phyloP scores from a whole-genome alignment of 192 early-diverging fungal species.

The Rhizophagus sp. region DNA sequence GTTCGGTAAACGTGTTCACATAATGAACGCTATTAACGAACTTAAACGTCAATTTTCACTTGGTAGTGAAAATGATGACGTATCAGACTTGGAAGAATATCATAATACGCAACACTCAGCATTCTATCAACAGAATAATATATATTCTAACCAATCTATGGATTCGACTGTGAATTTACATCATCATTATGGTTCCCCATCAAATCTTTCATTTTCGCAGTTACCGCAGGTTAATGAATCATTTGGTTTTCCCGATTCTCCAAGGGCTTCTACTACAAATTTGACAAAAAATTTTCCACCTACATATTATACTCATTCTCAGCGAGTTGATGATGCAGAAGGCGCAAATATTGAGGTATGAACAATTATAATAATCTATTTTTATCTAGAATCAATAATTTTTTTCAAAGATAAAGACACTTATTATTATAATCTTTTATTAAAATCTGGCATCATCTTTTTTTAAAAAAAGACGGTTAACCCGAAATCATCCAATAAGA shows the following conservation, averaged over 20 bases:
- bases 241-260: background rate
- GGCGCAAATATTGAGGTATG: background rate
- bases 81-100: background rate
- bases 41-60: slow-evolving; percentile 37
- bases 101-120: too few relatives aligned
- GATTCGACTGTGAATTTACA: background rate
- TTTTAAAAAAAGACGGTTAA: background rate
- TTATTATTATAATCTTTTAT: too few relatives aligned
- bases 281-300: background rate
- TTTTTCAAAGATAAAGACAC: too few relatives aligned
- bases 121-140: background rate
- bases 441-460: too few relatives aligned
- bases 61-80: background rate
- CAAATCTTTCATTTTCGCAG: background rate
- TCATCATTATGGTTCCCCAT: background rate
- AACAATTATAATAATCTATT: background rate
- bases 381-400: background rate
- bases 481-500: background rate
- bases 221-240: background rate
- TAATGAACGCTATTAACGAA: slow-evolving; percentile 65
- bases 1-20: slow-evolving; percentile 65
- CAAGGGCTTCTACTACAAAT: background rate
- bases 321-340: background rate
- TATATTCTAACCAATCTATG: background rate
- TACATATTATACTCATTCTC: background rate